Conservation (phyloP, 345 rosid genomes). For the Populus tremula region DNA sequence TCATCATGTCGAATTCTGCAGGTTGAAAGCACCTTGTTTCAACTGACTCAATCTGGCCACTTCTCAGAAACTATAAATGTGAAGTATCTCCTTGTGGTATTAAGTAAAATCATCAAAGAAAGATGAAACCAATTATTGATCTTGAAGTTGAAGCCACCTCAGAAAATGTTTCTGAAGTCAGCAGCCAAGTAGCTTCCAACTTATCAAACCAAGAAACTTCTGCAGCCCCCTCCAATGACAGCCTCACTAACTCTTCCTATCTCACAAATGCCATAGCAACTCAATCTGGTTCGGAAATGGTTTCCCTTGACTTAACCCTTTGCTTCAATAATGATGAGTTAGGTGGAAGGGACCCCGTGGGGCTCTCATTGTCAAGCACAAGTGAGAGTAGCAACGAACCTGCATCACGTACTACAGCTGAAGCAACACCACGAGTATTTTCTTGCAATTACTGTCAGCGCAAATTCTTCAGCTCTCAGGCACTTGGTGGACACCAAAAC, state of each 20-base stretch:
- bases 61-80: neutral
- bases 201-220: slow-evolving; percentile 40
- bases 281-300: slow-evolving; percentile 14
- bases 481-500: slow-evolving; percentile 31
- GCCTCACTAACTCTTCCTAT: slow-evolving; percentile 30
- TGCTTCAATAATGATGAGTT: slow-evolving; percentile 12
- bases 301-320: slow-evolving; percentile 26
- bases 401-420: slow-evolving; percentile 25
- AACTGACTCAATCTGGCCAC: neutral
- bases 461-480: slow-evolving; percentile 29
- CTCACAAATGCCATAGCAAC: slow-evolving; percentile 11
- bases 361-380: slow-evolving; percentile 57
- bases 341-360: slow-evolving; percentile 20
- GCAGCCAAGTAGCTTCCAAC: slow-evolving; percentile 70
- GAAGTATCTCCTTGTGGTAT: neutral
- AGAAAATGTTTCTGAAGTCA: slow-evolving; percentile 48
- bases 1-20: neutral
- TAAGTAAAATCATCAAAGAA: neutral
- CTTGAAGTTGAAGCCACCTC: slow-evolving; percentile 54
- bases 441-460: slow-evolving; percentile 27
- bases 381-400: slow-evolving; percentile 58
- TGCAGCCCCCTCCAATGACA: slow-evolving; percentile 34
- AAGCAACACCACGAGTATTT: slow-evolving; percentile 22
- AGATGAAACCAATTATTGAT: slow-evolving; percentile 51
- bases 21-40: slow-evolving; percentile 17